These are phyloP conservation scores for Paratinospora sagittata DNA, from an alignment of 164 flowering plant species.

Conservation along the genomic window DNA sequence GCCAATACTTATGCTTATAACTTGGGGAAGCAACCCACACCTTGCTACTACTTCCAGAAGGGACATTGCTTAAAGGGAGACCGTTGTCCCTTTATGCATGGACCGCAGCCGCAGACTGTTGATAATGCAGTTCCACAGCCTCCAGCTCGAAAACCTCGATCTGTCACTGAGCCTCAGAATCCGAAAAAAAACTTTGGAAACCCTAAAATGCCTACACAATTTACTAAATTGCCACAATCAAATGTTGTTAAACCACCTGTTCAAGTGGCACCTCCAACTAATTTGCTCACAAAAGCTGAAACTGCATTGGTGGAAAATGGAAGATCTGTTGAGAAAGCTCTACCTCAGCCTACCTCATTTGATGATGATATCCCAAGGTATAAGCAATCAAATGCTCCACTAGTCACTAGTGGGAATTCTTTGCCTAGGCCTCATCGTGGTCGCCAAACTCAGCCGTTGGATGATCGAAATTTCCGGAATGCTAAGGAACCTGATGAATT, in stretches of 20 bases:
- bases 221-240: slow-evolving; percentile 28
- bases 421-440: slow-evolving; percentile 22
- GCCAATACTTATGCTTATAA: slow-evolving; percentile 22
- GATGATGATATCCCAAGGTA: slow-evolving; percentile 29
- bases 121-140: slow-evolving; percentile 30
- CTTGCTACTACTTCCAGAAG: slow-evolving; percentile 73
- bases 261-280: slow-evolving; percentile 21
- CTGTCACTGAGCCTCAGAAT: slow-evolving; percentile 29
- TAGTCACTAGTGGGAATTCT: slow-evolving; percentile 32
- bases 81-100: slow-evolving; percentile 63
- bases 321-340: slow-evolving; percentile 15
- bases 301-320: slow-evolving; percentile 21
- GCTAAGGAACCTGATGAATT: slow-evolving; percentile 64
- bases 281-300: slow-evolving; percentile 23
- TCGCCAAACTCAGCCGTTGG: slow-evolving; percentile 29
- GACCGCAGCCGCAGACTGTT: slow-evolving; percentile 31
- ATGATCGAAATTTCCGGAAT: slow-evolving; percentile 41
- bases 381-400: slow-evolving; percentile 21
- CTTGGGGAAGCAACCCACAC: slow-evolving; percentile 51
- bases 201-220: slow-evolving; percentile 34
- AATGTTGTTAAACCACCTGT: slow-evolving; percentile 31
- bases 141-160: slow-evolving; percentile 18
- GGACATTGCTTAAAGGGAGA: slow-evolving; percentile 86
- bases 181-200: slow-evolving; percentile 32
- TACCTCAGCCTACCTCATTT: slow-evolving; percentile 8